Conservation (phyloP, 192 early-diverging fungal genomes). For the Funneliformis geosporum region DNA sequence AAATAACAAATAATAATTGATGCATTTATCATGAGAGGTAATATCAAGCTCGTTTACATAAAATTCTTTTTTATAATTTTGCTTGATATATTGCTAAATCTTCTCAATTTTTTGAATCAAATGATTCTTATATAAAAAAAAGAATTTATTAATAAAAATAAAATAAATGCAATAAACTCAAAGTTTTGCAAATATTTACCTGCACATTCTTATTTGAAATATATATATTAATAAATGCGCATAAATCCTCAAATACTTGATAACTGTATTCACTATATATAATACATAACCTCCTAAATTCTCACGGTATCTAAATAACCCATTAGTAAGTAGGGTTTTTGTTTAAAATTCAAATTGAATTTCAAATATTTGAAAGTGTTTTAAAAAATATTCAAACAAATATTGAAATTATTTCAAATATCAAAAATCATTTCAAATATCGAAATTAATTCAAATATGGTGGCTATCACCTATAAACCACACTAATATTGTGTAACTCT, state of each 20-base stretch:
- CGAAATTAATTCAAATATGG: too few relatives aligned
- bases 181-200: neutral
- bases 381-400: too few relatives aligned
- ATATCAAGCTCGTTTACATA: neutral
- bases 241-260: constrained; percentile 13
- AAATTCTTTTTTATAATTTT: neutral
- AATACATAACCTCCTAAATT: neutral
- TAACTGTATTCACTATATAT: constrained; percentile 12
- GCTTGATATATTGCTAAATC: neutral
- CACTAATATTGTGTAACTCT: too few relatives aligned
- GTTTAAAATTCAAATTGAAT: too few relatives aligned
- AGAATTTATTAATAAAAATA: too few relatives aligned
- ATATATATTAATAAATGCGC: neutral
- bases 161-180: too few relatives aligned
- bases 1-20: neutral
- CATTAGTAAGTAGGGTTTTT: neutral
- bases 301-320: neutral
- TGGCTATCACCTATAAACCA: too few relatives aligned
- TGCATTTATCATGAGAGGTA: neutral
- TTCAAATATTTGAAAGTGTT: too few relatives aligned
- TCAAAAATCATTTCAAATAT: too few relatives aligned
- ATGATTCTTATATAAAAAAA: too few relatives aligned
- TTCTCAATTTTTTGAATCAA: neutral
- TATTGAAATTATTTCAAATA: too few relatives aligned
- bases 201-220: neutral